Conservation (phyloP, 495 filamentous ascomycete species). For the Tuber melanosporum region DNA sequence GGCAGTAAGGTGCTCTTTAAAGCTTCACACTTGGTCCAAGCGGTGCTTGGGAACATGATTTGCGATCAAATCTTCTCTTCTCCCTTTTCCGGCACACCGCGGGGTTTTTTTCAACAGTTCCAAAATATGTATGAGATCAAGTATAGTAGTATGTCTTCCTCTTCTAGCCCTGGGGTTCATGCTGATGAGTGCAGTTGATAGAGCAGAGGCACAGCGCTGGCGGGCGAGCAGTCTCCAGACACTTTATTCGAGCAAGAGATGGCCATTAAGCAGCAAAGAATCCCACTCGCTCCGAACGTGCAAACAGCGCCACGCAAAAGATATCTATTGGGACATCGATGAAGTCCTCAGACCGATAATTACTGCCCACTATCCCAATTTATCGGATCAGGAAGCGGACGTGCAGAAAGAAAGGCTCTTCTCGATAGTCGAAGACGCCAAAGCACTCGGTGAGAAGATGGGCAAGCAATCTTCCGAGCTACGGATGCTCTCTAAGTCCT, state of each 20-base stretch:
- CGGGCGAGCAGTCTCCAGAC: constrained; percentile 7
- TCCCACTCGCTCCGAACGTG: background rate
- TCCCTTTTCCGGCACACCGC: constrained; percentile 14
- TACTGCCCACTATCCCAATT: constrained; percentile 5
- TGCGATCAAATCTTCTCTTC: constrained; percentile 6
- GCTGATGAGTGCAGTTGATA: constrained; percentile 14
- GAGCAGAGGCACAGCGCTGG: constrained; percentile 18
- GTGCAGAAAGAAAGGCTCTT: background rate
- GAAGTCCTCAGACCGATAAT: constrained; percentile 5
- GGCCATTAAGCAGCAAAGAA: background rate
- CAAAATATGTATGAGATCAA: constrained; percentile 14
- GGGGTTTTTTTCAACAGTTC: background rate
- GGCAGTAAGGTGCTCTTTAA: constrained; percentile 8
- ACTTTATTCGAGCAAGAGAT: background rate
- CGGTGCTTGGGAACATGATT: constrained; percentile 20
- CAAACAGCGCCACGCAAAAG: background rate
- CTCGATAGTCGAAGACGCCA: background rate
- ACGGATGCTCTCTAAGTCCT: constrained; percentile 13
- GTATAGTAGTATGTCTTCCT: constrained; percentile 14
- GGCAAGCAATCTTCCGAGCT: constrained; percentile 14
- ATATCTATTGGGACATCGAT: constrained; percentile 7
- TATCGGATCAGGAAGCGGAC: background rate
- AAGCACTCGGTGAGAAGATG: constrained; percentile 1
- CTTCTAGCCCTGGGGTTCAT: background rate
- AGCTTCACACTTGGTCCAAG: constrained; percentile 24